A percentile compares a stretch with the other conserved stretches of the same genome.
Evolutionary conservation across 345 rosid genomes (phyloP).

Genomic region (Rhodomyrtus tomentosa): DNA sequence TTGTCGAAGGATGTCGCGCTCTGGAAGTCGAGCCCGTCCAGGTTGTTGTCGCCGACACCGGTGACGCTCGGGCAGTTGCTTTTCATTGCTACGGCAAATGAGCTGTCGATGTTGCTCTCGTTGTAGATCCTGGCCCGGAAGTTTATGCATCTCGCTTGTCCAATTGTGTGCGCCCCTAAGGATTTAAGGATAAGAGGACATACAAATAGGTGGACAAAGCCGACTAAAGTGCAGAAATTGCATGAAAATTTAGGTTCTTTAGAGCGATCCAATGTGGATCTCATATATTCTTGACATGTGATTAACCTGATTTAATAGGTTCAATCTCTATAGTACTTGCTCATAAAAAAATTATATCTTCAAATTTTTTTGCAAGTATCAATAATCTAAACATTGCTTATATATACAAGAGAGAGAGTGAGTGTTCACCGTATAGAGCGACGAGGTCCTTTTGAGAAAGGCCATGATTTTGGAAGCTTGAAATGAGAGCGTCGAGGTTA

Average conservation of each 20-base stretch:
- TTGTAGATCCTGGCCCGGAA: conserved; percentile 38
- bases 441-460: conserved; percentile 70
- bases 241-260: background rate
- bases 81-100: conserved; percentile 23
- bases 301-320: background rate
- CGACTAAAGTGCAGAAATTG: background rate
- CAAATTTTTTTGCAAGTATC: background rate
- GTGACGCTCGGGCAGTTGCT: conserved; percentile 21
- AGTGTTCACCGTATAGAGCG: conserved; percentile 72
- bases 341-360: background rate
- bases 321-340: background rate
- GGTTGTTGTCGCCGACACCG: conserved; percentile 11
- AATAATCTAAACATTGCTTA: background rate
- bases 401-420: too few species aligned
- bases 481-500: conserved; percentile 44
- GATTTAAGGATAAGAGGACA: background rate
- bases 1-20: conserved; percentile 48
- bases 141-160: conserved; percentile 36
- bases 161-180: conserved; percentile 30
- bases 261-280: background rate
- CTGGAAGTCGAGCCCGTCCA: conserved; percentile 33
- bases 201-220: background rate
- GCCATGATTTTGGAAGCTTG: conserved; percentile 48
- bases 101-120: conserved; percentile 28
- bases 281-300: background rate